Evolutionary conservation across 192 early-diverging fungal species (phyloP).

Genomic region (Thamnidium elegans): DNA sequence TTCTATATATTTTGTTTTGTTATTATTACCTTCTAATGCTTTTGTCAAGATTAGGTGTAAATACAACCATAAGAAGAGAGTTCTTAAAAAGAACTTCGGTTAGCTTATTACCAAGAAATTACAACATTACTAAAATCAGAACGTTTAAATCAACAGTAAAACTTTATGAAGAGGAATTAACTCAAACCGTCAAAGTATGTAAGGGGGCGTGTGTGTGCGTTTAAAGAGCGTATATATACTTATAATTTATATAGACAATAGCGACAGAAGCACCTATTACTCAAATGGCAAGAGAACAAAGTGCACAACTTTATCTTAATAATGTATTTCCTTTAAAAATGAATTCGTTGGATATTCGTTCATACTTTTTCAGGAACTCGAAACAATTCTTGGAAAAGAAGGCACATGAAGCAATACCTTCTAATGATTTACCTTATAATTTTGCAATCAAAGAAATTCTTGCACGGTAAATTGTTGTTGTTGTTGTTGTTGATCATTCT

Average conservation of each 20-base stretch:
- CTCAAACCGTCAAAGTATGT: too few relatives aligned
- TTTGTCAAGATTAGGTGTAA: too few relatives aligned
- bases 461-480: conserved; percentile 44
- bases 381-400: conserved; percentile 18
- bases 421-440: conserved; percentile 45
- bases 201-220: too few relatives aligned
- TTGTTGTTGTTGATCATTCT: neutral
- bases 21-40: too few relatives aligned
- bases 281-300: neutral
- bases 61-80: too few relatives aligned
- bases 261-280: neutral
- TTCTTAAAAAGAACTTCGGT: too few relatives aligned
- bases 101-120: too few relatives aligned
- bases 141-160: too few relatives aligned
- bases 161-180: too few relatives aligned
- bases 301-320: conserved; percentile 35
- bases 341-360: conserved; percentile 35
- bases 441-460: conserved; percentile 47
- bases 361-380: conserved; percentile 26
- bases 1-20: too few relatives aligned
- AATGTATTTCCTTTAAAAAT: conserved; percentile 41
- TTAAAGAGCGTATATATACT: too few relatives aligned
- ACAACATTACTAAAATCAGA: too few relatives aligned
- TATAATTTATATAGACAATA: neutral
- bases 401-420: conserved; percentile 31